Evolutionary conservation across 2,329 filamentous ascomycete species (phyloP), one percentile per base, ranked within the genome.

Genomic region (Chlorencoelia australis): DNA sequence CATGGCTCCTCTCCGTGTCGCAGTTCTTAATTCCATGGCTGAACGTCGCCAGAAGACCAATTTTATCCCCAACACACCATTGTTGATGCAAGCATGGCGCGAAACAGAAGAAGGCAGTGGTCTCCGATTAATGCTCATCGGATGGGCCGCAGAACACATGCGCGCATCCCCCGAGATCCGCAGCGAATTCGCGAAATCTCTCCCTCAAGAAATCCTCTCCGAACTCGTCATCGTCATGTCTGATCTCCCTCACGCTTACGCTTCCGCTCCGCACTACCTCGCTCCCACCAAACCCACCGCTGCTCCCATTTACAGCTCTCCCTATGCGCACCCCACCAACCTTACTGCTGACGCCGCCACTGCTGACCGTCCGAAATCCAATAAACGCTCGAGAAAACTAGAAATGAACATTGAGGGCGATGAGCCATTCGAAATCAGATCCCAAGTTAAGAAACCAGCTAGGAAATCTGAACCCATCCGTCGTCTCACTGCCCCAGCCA

Each of bases 71-170:
- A 66, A 71, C 3, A 71, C 72, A 0, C 68, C 69, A 2, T 61
- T 78, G 1, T 65, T 79, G 5, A 68, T 77, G 1, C 66, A 72
- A 47, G 73, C 75, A 5, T 79, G 74, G 73, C 66, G 69, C 32
- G 71, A 77, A 34, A 76, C 73, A 0, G 71, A 72, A 0, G 70
- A 73, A 44, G 73, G 72, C 7, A 77, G 73, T 3, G 66, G 70
- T 1, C 70, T 79, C 32, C 65, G 74, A 25, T 63, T 65, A 41
- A 66, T 79, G 24, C 64, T 79, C 10, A 59, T 78, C 3, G 67
- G 63, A 8, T 79, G 75, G 75, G 70, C 73, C 2, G 73, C 72
- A 17, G 74, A 79, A 54, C 78, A 78, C 47, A 74, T 78, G 59
- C 61, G 70, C 27, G 69, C 69, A 0, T 74, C 71, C 3, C 47